Evolutionary conservation across 345 rosid genomes (phyloP), one percentile per base, ranked within the genome.

Genomic region (Pistacia integerrima): DNA sequence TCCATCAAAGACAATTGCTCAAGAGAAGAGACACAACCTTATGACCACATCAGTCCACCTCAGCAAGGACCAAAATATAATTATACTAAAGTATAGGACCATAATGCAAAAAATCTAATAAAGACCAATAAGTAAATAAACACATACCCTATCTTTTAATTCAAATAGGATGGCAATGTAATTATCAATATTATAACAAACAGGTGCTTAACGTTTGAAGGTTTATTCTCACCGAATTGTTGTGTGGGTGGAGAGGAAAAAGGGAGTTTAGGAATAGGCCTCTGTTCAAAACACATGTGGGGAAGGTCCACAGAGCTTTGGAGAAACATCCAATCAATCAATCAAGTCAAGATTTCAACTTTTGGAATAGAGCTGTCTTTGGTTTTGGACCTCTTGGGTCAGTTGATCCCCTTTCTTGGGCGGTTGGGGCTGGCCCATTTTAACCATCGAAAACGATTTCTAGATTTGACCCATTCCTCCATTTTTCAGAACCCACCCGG

Each of bases 351-450:
- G 9, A 41, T 65, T 16, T 56, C 55, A 66, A 64, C 73, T 20
- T 80, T 80, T 74, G 81, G 60, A 77, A 63, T 1, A 69, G 65
- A 69, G 78, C 48, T 75, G 79, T 76, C 75, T 67, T 64, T 74
- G 84, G 82, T 76, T 69, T 70, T 80, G 82, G 83, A 70, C 77
- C 75, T 28, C 56, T 82, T 72, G 22, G 22, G 22, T 22, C 22
- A 22, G 22, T 22, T 22, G 22, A 22, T 22, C 22, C 22, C 22
- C 22, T 22, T 22, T 22, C 22, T 22, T 22, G 88, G 88, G 83
- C 86, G 82, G 88, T 80, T 78, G 80, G 66, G 81, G 84, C 63
- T 73, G 80, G 75, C 76, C 81, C 80, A 64, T 55, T 41, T 41
- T 41, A 4, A 14, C 17, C 30, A 33, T 28, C 30, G 69, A 77